These are phyloP conservation scores for Fonsecaea nubica DNA, from an alignment of 2,329 filamentous ascomycete species.

Conservation along the genomic window DNA sequence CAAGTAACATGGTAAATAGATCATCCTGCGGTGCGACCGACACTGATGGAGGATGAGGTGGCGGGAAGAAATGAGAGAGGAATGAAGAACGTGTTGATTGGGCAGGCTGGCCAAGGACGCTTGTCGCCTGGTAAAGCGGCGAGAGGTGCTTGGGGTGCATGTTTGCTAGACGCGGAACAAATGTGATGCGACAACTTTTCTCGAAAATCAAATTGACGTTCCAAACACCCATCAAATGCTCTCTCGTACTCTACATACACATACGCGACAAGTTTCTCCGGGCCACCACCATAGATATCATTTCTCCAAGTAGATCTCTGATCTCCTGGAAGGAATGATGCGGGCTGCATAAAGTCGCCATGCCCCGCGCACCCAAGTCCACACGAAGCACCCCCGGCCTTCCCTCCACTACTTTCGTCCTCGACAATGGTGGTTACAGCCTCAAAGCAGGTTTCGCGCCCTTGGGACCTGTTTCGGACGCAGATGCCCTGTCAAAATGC, in stretches of 20 bases:
- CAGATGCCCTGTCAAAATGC: constrained; percentile 58
- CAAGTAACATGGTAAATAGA: no score
- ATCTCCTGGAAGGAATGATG: background rate
- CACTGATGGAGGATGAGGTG: no score
- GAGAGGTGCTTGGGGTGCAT: background rate
- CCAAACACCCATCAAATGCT: background rate
- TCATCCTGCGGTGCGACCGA: no score
- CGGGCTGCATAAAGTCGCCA: background rate
- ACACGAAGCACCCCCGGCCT: constrained; percentile 56
- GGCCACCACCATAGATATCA: background rate
- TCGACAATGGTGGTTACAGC: constrained; percentile 92
- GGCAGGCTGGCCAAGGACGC: background rate
- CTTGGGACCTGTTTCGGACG: constrained; percentile 49
- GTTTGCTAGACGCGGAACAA: no score
- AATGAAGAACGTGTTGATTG: no score
- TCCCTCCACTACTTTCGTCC: constrained; percentile 74
- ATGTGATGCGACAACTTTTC: background rate
- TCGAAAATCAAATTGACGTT: background rate
- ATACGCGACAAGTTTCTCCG: background rate
- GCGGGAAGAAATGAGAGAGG: no score
- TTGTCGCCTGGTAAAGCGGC: background rate
- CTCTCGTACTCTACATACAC: background rate
- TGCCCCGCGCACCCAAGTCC: constrained; percentile 55
- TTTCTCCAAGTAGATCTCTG: background rate
- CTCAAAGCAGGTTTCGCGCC: constrained; percentile 85